Evolutionary conservation across 257 asterid species (phyloP), one percentile per base, ranked within the genome.

Genomic region (Nicotiana obtusifolia): DNA sequence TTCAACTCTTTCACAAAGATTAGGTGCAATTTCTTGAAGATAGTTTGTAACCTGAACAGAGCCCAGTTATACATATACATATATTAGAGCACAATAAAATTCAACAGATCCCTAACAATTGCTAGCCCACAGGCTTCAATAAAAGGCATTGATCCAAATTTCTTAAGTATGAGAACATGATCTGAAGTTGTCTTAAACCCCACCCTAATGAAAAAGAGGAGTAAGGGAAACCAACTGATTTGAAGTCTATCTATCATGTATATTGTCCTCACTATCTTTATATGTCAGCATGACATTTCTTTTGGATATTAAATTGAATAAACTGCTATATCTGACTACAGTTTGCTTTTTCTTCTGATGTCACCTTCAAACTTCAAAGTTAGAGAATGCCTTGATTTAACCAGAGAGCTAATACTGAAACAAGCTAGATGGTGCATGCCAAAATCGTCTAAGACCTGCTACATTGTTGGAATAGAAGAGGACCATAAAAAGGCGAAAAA

Each of bases 1-100:
- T 88, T 94, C 98, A 47, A 96, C 90, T 89, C 99, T 86, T 80
- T 90, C 95, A 90, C 97, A 94, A 71, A 96, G 99, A 85, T 92
- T 77, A 19, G 97, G 98, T 82, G 97, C 99, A 80, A 94, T 91
- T 75, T 91, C 97, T 87, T 93, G 97, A 80, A 96, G 98, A 93
- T 96, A 96, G 91, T 92, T 95, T 86, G 97, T 93, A 88, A 94
- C 97, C 99, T 95, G 93, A 52, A 80, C 75, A 61, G 62, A 81
- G 62, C 24, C 62, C 41, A 26, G 14, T 26, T 2, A 75, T 24
- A 75, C 7, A 22, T 75, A 75, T 24, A 75, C 4, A 22, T 75
- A 24, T 16, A 75, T 75, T 49, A 49, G 16, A 54, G 44, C 8
- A 75, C 80, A 24, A 7, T n/a, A 44, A 41, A 75, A 24, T 24